A percentile compares a stretch with the other conserved stretches of the same genome.
Evolutionary conservation across 306 rosid species (phyloP).

Genomic region (Medicago lupulina): DNA sequence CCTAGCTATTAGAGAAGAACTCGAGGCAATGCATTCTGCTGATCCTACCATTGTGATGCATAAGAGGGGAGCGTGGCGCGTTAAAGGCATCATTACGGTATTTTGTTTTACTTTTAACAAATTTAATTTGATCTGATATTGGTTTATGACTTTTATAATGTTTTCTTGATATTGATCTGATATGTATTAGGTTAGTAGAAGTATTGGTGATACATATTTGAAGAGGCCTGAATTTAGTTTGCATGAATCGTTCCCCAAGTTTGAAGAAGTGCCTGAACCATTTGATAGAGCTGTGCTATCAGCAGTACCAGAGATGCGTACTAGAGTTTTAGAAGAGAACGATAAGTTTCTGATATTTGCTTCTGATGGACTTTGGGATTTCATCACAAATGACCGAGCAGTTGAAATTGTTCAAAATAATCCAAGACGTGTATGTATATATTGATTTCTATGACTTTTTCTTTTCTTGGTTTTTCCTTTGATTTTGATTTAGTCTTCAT

Average conservation of each 20-base stretch:
- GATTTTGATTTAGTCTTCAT: too few species aligned
- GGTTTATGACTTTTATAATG: not conserved
- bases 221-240: not conserved
- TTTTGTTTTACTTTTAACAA: not conserved
- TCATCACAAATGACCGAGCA: not conserved
- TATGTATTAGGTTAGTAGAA: not conserved
- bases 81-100: slow-evolving; percentile 94
- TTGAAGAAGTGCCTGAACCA: not conserved
- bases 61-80: slow-evolving; percentile 84
- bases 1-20: slow-evolving; percentile 74
- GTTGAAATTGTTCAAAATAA: not conserved
- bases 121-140: not conserved
- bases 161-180: not conserved
- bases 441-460: not conserved
- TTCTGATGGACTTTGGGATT: slow-evolving; percentile 4
- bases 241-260: not conserved
- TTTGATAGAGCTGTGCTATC: not conserved
- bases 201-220: slow-evolving; percentile 18
- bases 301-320: not conserved
- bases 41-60: slow-evolving; percentile 73
- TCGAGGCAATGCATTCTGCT: slow-evolving; percentile 64
- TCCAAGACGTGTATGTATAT: slow-evolving; percentile 5
- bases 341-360: slow-evolving; percentile 17
- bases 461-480: not conserved
- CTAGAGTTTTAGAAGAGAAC: not conserved